These are phyloP conservation scores for Podospora australis DNA, from an alignment of 495 filamentous ascomycete genomes.

Conservation along the genomic window DNA sequence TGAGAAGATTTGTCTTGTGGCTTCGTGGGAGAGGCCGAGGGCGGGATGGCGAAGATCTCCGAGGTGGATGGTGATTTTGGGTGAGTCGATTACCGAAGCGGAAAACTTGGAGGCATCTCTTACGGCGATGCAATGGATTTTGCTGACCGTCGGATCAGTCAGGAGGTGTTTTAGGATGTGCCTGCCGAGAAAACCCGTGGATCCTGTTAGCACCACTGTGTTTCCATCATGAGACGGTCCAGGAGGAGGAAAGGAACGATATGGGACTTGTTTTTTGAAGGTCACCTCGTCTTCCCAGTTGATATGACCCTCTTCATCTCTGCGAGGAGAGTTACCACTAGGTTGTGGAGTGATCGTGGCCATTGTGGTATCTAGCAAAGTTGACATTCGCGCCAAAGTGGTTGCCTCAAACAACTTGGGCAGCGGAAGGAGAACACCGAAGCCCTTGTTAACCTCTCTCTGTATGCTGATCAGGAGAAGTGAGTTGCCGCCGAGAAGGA, in stretches of 20 bases:
- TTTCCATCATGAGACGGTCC: neutral
- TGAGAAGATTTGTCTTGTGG: slow-evolving; percentile 17
- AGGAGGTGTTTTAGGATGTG: slow-evolving; percentile 10
- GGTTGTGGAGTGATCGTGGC: neutral
- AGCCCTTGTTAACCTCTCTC: slow-evolving; percentile 5
- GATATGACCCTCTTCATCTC: no score
- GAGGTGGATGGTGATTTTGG: slow-evolving; percentile 28
- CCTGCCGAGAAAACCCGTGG: slow-evolving; percentile 27
- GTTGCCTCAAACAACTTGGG: slow-evolving; percentile 14
- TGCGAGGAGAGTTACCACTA: no score
- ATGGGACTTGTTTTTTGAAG: neutral
- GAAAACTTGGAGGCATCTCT: slow-evolving; percentile 14
- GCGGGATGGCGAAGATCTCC: slow-evolving; percentile 25
- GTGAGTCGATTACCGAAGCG: slow-evolving; percentile 8
- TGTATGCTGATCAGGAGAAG: slow-evolving; percentile 19
- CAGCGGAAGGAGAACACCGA: slow-evolving; percentile 3
- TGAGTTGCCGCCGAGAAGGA: slow-evolving; percentile 24
- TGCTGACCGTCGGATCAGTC: neutral
- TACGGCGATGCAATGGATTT: slow-evolving; percentile 21
- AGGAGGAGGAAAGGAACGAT: neutral
- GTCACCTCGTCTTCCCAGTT: slow-evolving; percentile 12
- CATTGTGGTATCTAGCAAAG: neutral
- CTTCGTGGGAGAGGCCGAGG: slow-evolving; percentile 27
- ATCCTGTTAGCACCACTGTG: slow-evolving; percentile 25
- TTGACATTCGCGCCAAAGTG: slow-evolving; percentile 17